phyloP scores from a whole-genome alignment of 2,329 filamentous ascomycete genomes.

The Phoma sp. region DNA sequence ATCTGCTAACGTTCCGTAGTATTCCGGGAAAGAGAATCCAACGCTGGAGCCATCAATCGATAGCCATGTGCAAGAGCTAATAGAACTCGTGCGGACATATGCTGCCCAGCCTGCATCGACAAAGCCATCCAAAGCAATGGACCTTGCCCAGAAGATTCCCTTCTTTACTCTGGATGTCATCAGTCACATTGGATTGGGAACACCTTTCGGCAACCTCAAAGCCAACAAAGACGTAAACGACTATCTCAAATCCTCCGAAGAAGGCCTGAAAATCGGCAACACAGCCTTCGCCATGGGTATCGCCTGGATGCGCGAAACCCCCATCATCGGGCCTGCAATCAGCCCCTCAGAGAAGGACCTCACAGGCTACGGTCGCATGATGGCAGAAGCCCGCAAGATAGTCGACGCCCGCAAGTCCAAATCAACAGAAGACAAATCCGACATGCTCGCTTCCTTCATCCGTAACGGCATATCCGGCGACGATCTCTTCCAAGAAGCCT shows the following conservation, averaged over 20 bases:
- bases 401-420: slow-evolving; percentile 54
- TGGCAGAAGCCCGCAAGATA: slow-evolving; percentile 38
- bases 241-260: slow-evolving; percentile 55
- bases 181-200: slow-evolving; percentile 60
- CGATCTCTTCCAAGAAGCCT: slow-evolving; percentile 52
- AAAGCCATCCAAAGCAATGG: slow-evolving; percentile 48
- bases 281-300: slow-evolving; percentile 37
- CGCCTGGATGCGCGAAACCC: slow-evolving; percentile 31
- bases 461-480: slow-evolving; percentile 51
- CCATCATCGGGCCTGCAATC: slow-evolving; percentile 36
- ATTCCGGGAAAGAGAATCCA: slow-evolving; percentile 62
- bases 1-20: slow-evolving; percentile 43
- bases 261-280: slow-evolving; percentile 39
- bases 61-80: slow-evolving; percentile 53
- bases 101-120: slow-evolving; percentile 25
- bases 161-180: slow-evolving; percentile 64
- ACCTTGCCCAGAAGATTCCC: slow-evolving; percentile 57
- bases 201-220: slow-evolving; percentile 59
- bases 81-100: slow-evolving; percentile 60
- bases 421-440: slow-evolving; percentile 50
- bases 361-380: slow-evolving; percentile 41
- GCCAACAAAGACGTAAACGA: slow-evolving; percentile 57
- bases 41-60: slow-evolving; percentile 60
- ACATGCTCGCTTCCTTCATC: slow-evolving; percentile 63
- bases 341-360: slow-evolving; percentile 47